Conservation (phyloP, 2,329 filamentous ascomycete species). For the Microdochium nivale region DNA sequence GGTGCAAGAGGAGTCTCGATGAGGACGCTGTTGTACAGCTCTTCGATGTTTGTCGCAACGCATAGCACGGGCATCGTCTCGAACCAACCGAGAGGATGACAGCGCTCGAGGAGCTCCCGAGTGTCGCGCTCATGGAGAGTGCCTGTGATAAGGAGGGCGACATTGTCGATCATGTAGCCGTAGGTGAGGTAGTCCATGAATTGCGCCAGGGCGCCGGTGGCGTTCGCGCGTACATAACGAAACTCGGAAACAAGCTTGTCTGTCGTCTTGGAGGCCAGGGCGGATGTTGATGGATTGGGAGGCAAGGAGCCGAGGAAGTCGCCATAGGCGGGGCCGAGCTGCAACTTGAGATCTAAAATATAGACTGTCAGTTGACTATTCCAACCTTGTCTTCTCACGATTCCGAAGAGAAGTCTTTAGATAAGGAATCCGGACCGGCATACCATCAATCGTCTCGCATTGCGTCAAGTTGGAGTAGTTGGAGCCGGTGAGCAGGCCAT, state of each 20-base stretch:
- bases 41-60: constrained; percentile 96
- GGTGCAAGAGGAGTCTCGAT: constrained; percentile 93
- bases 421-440: constrained; percentile 14
- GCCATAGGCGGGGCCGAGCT: constrained; percentile 92
- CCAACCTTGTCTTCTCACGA: not conserved
- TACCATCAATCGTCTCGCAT: constrained; percentile 96
- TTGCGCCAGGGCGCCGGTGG: constrained; percentile 79
- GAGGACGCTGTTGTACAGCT: constrained; percentile 95
- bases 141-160: constrained; percentile 93
- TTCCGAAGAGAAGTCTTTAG: constrained; percentile 3
- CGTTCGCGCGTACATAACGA: constrained; percentile 89
- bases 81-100: constrained; percentile 96
- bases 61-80: constrained; percentile 98
- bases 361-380: constrained; percentile 4
- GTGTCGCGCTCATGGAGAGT: constrained; percentile 97
- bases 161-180: constrained; percentile 99
- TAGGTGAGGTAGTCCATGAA: constrained; percentile 99
- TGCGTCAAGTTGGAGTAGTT: constrained; percentile 96
- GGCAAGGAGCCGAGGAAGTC: constrained; percentile 92
- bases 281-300: constrained; percentile 93
- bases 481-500: constrained; percentile 77
- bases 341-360: constrained; percentile 81
- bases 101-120: constrained; percentile 86
- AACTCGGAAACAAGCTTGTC: constrained; percentile 98
- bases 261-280: constrained; percentile 88